Base-by-base conservation (phyloP, 345 rosid genomes). In the Hypericum androsaemum region DNA sequence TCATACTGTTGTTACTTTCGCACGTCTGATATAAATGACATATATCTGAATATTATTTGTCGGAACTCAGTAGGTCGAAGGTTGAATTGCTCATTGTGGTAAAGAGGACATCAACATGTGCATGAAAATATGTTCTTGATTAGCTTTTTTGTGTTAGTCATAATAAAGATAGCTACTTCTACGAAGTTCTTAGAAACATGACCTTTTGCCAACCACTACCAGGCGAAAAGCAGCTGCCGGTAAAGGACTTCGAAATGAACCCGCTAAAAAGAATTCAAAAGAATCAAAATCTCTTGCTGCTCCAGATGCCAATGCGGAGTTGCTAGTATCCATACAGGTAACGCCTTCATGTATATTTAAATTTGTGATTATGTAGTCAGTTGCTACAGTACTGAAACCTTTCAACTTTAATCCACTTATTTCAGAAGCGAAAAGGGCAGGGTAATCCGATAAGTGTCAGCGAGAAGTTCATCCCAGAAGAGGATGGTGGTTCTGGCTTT, bases 251-350 rank as follows among this genome's bases (percentile, higher is more conserved):
- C 69, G 56, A 58, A 66, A 52, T 37, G 79, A 79, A 41, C 39
- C 71, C 10, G 50, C 47, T 3, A 70, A 62, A 58, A 75, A 61
- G 53, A 63, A 32, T 59, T 66, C 70, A 3, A 71, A 60, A 71
- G 79, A 67, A 58, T 59, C 86, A 35, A 76, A 56, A 63, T 76
- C 74, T 54, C 65, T 64, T 43, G 62, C 76, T 13, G 79, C 76
- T 50, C 74, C 76, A 57, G 78, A 71, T 71, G 69, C 71, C 22
- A 75, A 71, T 59, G 69, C 70, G 5, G 80, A 80, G 65, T 60
- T 71, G 46, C 62, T 61, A 47, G 42, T 69, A 58, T 74, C 81
- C 43, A 54, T 74, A 46, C 78, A 70, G 77, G 82, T 79, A 70
- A 13, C 32, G 32, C 4, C 32, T 22, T 22, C 32, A 4, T 22